Evolutionary conservation across 2,329 filamentous ascomycete species (phyloP).

Genomic region (Trichoderma sp.): DNA sequence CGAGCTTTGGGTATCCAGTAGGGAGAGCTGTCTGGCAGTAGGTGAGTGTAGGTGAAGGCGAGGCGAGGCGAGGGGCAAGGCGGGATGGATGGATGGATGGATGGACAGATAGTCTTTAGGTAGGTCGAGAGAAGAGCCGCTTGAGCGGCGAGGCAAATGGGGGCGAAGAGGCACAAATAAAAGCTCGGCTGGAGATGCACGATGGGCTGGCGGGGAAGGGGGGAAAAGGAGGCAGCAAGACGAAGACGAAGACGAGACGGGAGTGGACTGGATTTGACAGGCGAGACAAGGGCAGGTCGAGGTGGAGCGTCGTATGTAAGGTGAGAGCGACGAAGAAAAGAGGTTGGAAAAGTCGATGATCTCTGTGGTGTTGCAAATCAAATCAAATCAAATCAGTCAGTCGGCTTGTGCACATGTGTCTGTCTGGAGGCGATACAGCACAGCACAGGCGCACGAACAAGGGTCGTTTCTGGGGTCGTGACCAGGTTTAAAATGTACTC

Average conservation of each 20-base stretch:
- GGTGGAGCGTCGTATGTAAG: conserved; percentile 7
- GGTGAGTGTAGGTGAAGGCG: conserved; percentile 2
- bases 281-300: not conserved
- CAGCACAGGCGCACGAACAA: not conserved
- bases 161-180: conserved; percentile 19
- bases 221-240: not conserved
- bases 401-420: not conserved
- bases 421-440: not conserved
- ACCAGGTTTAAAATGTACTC: not conserved
- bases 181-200: not conserved
- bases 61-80: conserved; percentile 15
- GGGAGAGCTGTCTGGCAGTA: not conserved
- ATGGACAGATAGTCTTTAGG: not conserved
- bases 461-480: conserved; percentile 12
- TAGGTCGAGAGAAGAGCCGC: not conserved
- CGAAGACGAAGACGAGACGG: not conserved
- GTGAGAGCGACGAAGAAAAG: not conserved
- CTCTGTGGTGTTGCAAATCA: not conserved
- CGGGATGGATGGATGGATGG: not conserved
- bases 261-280: not conserved
- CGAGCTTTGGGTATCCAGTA: not conserved
- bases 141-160: conserved; percentile 14
- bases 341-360: conserved; percentile 11
- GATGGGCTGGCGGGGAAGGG: not conserved
- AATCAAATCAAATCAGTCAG: not conserved